Conservation (phyloP, 371 early-diverging fungal genomes). For the Smittium mucronatum region DNA sequence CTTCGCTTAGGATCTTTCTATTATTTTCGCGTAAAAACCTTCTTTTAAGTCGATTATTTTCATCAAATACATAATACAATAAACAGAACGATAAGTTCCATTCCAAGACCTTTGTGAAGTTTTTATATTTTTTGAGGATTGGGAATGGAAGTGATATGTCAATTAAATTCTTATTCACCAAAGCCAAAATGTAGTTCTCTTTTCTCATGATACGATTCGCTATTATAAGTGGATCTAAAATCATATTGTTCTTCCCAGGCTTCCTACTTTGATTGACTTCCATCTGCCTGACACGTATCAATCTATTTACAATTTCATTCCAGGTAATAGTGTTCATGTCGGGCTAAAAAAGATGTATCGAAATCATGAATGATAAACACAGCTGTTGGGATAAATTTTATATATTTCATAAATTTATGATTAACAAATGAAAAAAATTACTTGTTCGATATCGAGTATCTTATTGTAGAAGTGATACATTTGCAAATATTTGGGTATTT, state of each 20-base stretch:
- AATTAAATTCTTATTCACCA: conserved; percentile 83
- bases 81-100: conserved; percentile 85
- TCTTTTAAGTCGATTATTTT: conserved; percentile 64
- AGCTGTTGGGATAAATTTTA: no score
- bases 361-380: not conserved
- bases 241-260: conserved; percentile 15
- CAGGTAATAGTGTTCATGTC: conserved; percentile 69
- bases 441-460: conserved; percentile 60
- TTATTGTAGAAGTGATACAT: conserved; percentile 76
- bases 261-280: conserved; percentile 43
- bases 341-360: not conserved
- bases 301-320: conserved; percentile 55
- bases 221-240: conserved; percentile 75
- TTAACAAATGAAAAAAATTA: conserved; percentile 11
- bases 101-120: conserved; percentile 76
- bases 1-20: conserved; percentile 43
- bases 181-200: conserved; percentile 91
- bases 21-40: conserved; percentile 56
- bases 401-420: no score
- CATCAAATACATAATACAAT: conserved; percentile 71
- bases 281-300: conserved; percentile 55
- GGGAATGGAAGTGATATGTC: conserved; percentile 57
- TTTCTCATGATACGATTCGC: conserved; percentile 90
- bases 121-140: conserved; percentile 32
- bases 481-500: conserved; percentile 55